These are phyloP conservation scores for Conringia planisiliqua DNA, from an alignment of 345 rosid genomes.

Conservation along the genomic window DNA sequence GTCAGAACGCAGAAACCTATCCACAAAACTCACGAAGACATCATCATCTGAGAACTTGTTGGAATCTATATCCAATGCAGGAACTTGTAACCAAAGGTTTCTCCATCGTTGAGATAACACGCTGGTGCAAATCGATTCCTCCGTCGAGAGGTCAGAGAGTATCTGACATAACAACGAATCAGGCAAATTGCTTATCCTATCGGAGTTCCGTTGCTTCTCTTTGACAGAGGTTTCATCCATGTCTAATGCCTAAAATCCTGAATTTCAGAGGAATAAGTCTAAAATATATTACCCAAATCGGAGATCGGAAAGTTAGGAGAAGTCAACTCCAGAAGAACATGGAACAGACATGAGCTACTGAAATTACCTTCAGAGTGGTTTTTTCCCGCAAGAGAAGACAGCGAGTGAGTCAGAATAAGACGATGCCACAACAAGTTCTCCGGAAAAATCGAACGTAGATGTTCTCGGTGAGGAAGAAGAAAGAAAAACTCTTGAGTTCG, in stretches of 20 bases:
- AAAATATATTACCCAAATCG: not conserved
- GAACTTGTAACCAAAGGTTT: slow-evolving; percentile 13
- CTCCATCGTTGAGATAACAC: slow-evolving; percentile 23
- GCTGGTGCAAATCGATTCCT: slow-evolving; percentile 25
- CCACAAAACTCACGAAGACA: not conserved
- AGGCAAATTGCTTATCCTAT: slow-evolving; percentile 19
- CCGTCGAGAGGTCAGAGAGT: slow-evolving; percentile 12
- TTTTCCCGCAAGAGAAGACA: not conserved
- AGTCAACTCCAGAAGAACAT: not conserved
- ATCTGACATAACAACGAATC: slow-evolving; percentile 21
- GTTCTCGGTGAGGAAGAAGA: not conserved
- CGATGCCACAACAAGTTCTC: not conserved
- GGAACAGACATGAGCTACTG: not conserved
- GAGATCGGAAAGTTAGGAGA: not conserved
- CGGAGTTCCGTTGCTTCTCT: slow-evolving; percentile 6
- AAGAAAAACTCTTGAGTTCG: not conserved
- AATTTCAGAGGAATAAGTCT: not conserved
- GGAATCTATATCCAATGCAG: slow-evolving; percentile 17
- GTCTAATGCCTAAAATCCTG: not conserved
- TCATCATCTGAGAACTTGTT: not conserved
- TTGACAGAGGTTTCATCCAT: slow-evolving; percentile 7
- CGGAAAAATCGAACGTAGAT: not conserved
- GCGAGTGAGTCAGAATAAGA: not conserved
- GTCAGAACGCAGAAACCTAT: slow-evolving; percentile 11
- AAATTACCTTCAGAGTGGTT: not conserved